Percentiles rank a stretch among this genome's conserved stretches.
Conservation (phyloP, 495 filamentous ascomycete genomes). For the Neurospora sp. region DNA sequence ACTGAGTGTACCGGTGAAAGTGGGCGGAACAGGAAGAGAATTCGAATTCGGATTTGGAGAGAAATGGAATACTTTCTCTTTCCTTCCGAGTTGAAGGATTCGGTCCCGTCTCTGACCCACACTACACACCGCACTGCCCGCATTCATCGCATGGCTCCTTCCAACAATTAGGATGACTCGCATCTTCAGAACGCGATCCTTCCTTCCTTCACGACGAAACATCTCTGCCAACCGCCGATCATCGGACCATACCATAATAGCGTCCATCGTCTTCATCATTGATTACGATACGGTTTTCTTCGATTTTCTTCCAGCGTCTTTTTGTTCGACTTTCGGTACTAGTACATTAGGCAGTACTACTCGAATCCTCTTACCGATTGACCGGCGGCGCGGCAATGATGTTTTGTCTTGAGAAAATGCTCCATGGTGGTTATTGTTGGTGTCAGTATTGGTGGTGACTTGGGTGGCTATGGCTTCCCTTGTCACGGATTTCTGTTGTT, state of each 20-base stretch:
- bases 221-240: not conserved
- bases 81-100: not conserved
- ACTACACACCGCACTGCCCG: not conserved
- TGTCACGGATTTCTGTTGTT: not conserved
- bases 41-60: not conserved
- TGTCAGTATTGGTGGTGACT: not conserved
- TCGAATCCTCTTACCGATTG: not conserved
- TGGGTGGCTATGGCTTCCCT: not conserved
- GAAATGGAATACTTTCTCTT: not conserved
- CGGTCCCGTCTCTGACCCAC: not conserved
- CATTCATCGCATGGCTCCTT: not conserved
- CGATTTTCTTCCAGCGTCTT: constrained; percentile 1
- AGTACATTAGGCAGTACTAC: not conserved
- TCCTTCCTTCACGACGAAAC: not conserved
- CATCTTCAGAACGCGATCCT: not conserved
- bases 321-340: not conserved
- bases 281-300: not conserved
- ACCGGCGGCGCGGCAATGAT: not conserved
- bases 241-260: not conserved
- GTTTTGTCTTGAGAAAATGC: not conserved
- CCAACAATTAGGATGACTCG: not conserved
- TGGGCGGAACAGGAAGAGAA: not conserved
- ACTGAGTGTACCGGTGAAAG: not conserved
- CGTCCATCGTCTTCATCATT: not conserved
- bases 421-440: not conserved